Evolutionary conservation across 805 yeast species (phyloP).

Genomic region (Starmerella cellae): DNA sequence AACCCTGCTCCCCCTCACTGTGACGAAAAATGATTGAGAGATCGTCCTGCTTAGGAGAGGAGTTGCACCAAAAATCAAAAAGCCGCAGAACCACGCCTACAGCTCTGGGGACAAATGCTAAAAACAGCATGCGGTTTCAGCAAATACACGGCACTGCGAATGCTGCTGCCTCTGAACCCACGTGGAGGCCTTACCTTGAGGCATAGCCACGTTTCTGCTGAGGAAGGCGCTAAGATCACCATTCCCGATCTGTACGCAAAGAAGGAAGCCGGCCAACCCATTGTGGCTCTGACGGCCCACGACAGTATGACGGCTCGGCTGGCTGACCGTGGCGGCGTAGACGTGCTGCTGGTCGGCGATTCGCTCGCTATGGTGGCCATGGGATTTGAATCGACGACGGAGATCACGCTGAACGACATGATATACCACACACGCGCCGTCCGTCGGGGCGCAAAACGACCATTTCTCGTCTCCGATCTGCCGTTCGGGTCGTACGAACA

Average conservation of each 20-base stretch:
- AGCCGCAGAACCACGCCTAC: too few species aligned
- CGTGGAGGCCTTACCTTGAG: conserved; percentile 4
- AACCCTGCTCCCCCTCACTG: too few species aligned
- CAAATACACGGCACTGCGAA: too few species aligned
- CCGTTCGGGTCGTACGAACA: conserved; percentile 81
- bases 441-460: conserved; percentile 48
- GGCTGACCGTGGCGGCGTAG: conserved; percentile 54
- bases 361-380: conserved; percentile 84
- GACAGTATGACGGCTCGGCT: conserved; percentile 65
- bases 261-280: conserved; percentile 29
- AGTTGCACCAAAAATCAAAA: too few species aligned
- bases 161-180: too few species aligned
- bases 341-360: conserved; percentile 73
- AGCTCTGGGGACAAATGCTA: too few species aligned
- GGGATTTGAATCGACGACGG: conserved; percentile 58
- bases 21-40: too few species aligned
- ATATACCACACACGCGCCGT: conserved; percentile 65
- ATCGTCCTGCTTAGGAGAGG: too few species aligned
- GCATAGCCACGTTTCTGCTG: conserved; percentile 16
- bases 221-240: conserved; percentile 26
- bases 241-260: conserved; percentile 32
- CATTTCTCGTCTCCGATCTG: conserved; percentile 68
- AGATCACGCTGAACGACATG: conserved; percentile 63
- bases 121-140: too few species aligned
- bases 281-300: conserved; percentile 69